phyloP scores from a whole-genome alignment of 2,329 filamentous ascomycete species.

The Neurospora sp. region DNA sequence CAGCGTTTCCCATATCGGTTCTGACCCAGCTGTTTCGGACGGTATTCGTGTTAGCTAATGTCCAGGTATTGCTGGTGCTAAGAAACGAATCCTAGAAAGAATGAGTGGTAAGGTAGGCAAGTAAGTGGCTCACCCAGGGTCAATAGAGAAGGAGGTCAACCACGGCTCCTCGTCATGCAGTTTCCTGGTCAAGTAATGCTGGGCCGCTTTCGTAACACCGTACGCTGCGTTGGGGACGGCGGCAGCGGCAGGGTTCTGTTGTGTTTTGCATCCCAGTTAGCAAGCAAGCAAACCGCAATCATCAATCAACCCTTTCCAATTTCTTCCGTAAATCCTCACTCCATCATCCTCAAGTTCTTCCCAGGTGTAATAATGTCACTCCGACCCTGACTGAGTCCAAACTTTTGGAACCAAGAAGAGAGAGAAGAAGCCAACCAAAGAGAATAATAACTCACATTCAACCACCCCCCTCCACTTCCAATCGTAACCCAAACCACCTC shows the following conservation, averaged over 20 bases:
- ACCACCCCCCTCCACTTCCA: background rate
- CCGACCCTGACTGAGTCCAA: background rate
- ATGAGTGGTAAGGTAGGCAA: background rate
- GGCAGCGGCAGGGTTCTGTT: background rate
- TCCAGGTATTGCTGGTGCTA: background rate
- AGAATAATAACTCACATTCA: background rate
- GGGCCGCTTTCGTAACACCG: conserved; percentile 31
- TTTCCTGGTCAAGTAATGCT: conserved; percentile 22
- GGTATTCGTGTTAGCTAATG: background rate
- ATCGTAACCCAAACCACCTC: background rate
- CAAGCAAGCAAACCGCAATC: background rate
- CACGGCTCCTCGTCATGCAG: conserved; percentile 24
- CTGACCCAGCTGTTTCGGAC: conserved; percentile 10
- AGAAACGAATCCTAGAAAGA: background rate
- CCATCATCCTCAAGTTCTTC: background rate
- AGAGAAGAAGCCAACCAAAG: background rate
- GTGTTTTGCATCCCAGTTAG: background rate
- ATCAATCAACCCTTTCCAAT: background rate
- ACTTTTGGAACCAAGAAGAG: background rate
- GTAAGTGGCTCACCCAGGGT: conserved; percentile 20
- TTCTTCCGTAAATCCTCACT: background rate
- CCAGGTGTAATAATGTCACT: background rate
- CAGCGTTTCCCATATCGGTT: conserved; percentile 13
- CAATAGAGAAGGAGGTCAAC: conserved; percentile 23
- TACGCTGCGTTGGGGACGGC: conserved; percentile 28